A percentile compares a stretch with the other conserved stretches of the same genome.
Conservation (phyloP, 2,329 filamentous ascomycete genomes). For the Torrubiellomyces zombiae region DNA sequence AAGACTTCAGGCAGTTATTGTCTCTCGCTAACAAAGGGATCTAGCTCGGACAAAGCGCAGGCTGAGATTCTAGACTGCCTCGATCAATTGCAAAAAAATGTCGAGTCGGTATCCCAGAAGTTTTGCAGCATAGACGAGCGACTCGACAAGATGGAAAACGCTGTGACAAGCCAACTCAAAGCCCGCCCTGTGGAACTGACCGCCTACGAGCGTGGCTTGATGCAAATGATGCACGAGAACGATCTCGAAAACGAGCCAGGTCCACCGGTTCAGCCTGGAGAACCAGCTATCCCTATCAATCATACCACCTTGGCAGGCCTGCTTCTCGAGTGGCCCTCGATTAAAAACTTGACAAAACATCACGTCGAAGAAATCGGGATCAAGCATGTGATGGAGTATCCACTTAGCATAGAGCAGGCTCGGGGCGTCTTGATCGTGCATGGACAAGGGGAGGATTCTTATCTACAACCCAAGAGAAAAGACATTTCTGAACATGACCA, state of each 20-base stretch:
- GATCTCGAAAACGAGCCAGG: slow-evolving; percentile 33
- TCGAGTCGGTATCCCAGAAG: slow-evolving; percentile 18
- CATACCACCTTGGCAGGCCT: slow-evolving; percentile 84
- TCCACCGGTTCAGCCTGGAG: slow-evolving; percentile 34
- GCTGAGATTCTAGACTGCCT: slow-evolving; percentile 42
- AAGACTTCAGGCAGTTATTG: no score
- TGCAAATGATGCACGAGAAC: slow-evolving; percentile 22
- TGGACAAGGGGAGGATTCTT: slow-evolving; percentile 60
- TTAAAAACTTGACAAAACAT: slow-evolving; percentile 42
- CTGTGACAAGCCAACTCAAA: slow-evolving; percentile 9
- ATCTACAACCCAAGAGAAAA: slow-evolving; percentile 31
- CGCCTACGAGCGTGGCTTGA: slow-evolving; percentile 8
- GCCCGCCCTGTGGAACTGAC: no score
- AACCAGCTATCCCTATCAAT: slow-evolving; percentile 59
- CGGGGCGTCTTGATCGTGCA: slow-evolving; percentile 60
- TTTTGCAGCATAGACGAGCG: slow-evolving; percentile 21
- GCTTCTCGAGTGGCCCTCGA: slow-evolving; percentile 55
- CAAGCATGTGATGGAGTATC: slow-evolving; percentile 49
- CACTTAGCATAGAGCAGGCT: slow-evolving; percentile 56
- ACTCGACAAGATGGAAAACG: slow-evolving; percentile 16
- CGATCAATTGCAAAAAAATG: slow-evolving; percentile 19
- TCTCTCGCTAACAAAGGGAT: no score
- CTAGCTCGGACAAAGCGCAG: slow-evolving; percentile 40
- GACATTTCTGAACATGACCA: slow-evolving; percentile 19
- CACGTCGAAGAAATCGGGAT: slow-evolving; percentile 31